Conservation (phyloP, 208 protist genomes). For the Phytomonas sp. region DNA sequence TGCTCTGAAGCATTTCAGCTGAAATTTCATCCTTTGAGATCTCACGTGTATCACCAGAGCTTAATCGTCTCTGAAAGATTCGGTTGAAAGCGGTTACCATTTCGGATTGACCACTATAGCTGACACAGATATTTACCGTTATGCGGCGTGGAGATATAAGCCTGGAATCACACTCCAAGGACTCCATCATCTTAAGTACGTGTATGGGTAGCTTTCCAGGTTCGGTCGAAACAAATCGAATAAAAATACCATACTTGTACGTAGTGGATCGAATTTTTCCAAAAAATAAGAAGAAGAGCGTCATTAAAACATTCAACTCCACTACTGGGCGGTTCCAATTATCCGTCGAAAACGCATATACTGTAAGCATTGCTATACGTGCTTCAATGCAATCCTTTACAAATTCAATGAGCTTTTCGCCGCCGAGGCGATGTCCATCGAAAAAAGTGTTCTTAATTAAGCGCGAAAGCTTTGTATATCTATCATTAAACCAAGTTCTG, state of each 20-base stretch:
- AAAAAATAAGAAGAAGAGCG: slow-evolving; percentile 79
- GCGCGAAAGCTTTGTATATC: slow-evolving; percentile 20
- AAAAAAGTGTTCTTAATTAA: slow-evolving; percentile 49
- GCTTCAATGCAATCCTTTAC: slow-evolving; percentile 53
- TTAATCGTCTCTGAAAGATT: slow-evolving; percentile 21
- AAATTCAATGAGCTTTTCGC: slow-evolving; percentile 77
- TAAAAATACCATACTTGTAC: slow-evolving; percentile 61
- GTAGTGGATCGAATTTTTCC: slow-evolving; percentile 44
- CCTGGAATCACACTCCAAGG: slow-evolving; percentile 58
- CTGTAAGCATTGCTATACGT: slow-evolving; percentile 67
- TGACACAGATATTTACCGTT: slow-evolving; percentile 81
- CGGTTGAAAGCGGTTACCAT: slow-evolving; percentile 55
- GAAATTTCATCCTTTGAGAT: slow-evolving; percentile 48
- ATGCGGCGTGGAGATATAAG: slow-evolving; percentile 36
- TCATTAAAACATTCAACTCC: slow-evolving; percentile 80
- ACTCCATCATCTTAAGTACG: slow-evolving; percentile 52
- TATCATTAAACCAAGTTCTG: slow-evolving; percentile 10
- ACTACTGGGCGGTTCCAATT: slow-evolving; percentile 71
- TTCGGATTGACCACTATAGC: slow-evolving; percentile 80
- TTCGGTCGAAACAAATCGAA: slow-evolving; percentile 78
- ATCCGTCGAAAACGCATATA: slow-evolving; percentile 88
- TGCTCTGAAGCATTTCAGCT: slow-evolving; percentile 73
- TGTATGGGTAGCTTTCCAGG: slow-evolving; percentile 36
- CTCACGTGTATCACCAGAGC: slow-evolving; percentile 1
- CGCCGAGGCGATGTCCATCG: slow-evolving; percentile 72